phyloP scores from a whole-genome alignment of 2,329 filamentous ascomycete genomes.

The Hypoxylon sp. region DNA sequence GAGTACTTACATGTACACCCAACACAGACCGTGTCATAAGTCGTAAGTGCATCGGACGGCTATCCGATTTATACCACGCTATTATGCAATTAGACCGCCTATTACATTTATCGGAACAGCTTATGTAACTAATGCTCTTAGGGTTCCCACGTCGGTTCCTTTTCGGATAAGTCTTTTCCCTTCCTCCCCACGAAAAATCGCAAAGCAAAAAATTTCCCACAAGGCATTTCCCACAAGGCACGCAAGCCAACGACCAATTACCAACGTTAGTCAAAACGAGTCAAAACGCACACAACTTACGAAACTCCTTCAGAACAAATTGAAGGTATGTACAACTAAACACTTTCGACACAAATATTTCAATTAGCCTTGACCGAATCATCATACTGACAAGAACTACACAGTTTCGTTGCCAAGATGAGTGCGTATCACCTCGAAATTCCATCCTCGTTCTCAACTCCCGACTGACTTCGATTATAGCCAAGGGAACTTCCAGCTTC shows the following conservation, averaged over 20 bases:
- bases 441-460: conserved; percentile 22
- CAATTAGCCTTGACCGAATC: neutral
- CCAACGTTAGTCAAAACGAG: too few species aligned
- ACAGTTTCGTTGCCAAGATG: conserved; percentile 55
- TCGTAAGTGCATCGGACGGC: neutral
- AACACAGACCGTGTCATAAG: neutral
- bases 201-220: conserved; percentile 52
- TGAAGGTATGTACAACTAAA: conserved; percentile 46
- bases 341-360: neutral
- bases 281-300: conserved; percentile 44
- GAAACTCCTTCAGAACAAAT: conserved; percentile 47
- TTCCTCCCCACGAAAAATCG: conserved; percentile 51
- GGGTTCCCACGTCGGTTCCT: conserved; percentile 47
- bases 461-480: conserved; percentile 52
- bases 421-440: conserved; percentile 51
- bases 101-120: neutral
- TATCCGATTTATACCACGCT: neutral
- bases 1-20: neutral
- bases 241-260: conserved; percentile 33
- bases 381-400: conserved; percentile 28
- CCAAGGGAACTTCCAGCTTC: conserved; percentile 58
- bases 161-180: conserved; percentile 48
- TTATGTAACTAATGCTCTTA: conserved; percentile 19
- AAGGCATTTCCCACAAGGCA: conserved; percentile 37
- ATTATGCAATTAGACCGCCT: neutral